Evolutionary conservation across 352 stramenopile genomes (phyloP).

Genomic region (Phytophthora hibernalis): DNA sequence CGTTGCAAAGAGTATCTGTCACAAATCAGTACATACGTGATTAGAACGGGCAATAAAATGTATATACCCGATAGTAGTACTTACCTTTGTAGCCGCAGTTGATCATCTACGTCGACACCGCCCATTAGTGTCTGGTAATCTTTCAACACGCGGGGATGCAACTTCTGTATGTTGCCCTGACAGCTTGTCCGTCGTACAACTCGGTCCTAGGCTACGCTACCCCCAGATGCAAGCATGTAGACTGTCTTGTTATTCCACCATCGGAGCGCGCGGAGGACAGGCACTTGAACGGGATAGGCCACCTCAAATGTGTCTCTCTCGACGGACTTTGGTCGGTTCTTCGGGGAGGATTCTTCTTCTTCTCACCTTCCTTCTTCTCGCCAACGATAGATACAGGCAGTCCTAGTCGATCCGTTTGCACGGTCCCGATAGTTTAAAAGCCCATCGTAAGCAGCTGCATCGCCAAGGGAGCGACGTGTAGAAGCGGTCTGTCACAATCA

Average conservation of each 20-base stretch:
- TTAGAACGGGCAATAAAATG: neutral
- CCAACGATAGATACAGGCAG: neutral
- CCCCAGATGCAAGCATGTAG: neutral
- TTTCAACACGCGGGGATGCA: no score
- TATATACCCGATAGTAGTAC: conserved; percentile 13
- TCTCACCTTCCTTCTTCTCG: neutral
- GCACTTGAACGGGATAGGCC: neutral
- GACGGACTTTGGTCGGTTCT: neutral
- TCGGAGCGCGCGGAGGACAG: neutral
- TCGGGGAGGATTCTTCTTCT: neutral
- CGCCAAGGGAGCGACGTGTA: neutral
- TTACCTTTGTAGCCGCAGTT: conserved; percentile 16
- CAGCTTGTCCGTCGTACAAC: no score
- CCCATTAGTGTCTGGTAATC: no score
- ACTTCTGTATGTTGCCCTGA: no score
- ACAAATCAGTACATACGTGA: conserved; percentile 12
- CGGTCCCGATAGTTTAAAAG: neutral
- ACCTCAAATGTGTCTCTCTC: neutral
- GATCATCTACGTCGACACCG: no score
- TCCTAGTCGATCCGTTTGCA: neutral
- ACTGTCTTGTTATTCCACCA: conserved; percentile 6
- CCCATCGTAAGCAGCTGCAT: conserved; percentile 14
- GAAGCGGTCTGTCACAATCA: neutral
- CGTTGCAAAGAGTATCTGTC: no score
- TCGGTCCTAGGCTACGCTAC: no score